Evolutionary conservation across 805 yeast species (phyloP).

Genomic region (Nematodospora valgi): DNA sequence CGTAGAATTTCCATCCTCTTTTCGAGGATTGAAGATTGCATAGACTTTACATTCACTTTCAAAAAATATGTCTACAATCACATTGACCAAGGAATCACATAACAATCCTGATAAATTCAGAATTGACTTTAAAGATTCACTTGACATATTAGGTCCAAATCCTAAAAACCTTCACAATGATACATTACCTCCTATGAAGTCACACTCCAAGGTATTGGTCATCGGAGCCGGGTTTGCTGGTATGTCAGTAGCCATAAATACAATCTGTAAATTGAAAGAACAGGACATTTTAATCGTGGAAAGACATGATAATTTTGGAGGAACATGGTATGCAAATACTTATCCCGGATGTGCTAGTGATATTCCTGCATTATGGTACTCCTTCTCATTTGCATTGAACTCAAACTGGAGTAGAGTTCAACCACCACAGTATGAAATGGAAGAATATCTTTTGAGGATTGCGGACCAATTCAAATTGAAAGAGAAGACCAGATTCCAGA

Average conservation of each 20-base stretch:
- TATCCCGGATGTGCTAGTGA: constrained; percentile 44
- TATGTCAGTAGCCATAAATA: constrained; percentile 25
- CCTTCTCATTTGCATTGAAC: constrained; percentile 13
- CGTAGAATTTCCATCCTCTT: too few relatives aligned
- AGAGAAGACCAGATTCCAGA: too few relatives aligned
- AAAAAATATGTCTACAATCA: constrained; percentile 10
- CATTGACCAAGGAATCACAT: constrained; percentile 27
- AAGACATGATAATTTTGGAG: constrained; percentile 38
- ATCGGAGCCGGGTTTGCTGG: constrained; percentile 41
- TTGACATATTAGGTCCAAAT: constrained; percentile 21
- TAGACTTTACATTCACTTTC: too few relatives aligned
- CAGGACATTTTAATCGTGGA: constrained; percentile 34
- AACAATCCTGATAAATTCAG: constrained; percentile 23
- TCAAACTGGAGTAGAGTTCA: constrained; percentile 32
- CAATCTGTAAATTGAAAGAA: constrained; percentile 22
- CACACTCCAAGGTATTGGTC: constrained; percentile 28
- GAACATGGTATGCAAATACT: constrained; percentile 44
- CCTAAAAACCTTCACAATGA: constrained; percentile 15
- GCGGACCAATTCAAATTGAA: constrained; percentile 24
- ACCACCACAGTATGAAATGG: constrained; percentile 41
- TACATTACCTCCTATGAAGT: constrained; percentile 16
- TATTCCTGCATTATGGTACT: constrained; percentile 42
- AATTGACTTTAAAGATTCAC: constrained; percentile 24
- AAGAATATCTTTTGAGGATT: constrained; percentile 33
- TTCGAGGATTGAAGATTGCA: too few relatives aligned